Conservation (phyloP, 2,329 filamentous ascomycete genomes). For the Penicillium palitans region DNA sequence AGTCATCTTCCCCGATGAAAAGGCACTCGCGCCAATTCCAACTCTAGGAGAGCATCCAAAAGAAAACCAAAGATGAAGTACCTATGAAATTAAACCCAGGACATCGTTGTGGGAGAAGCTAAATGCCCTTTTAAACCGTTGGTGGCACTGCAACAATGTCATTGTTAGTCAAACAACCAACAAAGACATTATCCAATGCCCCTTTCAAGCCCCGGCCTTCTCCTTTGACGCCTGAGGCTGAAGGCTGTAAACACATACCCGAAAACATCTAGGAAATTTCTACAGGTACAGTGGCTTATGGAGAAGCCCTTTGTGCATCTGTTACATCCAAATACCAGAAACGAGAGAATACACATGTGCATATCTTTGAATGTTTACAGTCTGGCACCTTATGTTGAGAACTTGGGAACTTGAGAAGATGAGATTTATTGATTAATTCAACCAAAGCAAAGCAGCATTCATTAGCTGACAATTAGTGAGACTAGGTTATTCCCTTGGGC, state of each 20-base stretch:
- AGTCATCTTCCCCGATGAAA: not conserved
- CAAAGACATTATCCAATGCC: not conserved
- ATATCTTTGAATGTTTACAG: not conserved
- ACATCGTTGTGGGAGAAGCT: not conserved
- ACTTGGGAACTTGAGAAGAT: not conserved
- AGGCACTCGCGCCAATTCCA: not conserved
- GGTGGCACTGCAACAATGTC: not conserved
- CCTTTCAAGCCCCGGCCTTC: not conserved
- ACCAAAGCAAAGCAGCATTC: not conserved
- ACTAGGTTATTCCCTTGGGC: not conserved
- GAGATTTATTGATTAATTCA: not conserved
- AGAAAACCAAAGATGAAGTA: not conserved
- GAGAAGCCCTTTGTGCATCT: not conserved
- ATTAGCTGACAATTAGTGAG: not conserved
- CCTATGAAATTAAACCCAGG: not conserved
- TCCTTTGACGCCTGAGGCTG: not conserved
- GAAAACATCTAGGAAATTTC: not conserved
- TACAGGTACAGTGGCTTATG: not conserved
- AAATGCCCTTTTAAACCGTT: not conserved
- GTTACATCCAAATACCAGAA: too few relatives aligned
- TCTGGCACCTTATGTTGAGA: too few relatives aligned
- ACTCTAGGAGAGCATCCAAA: not conserved
- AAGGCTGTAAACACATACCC: too few relatives aligned
- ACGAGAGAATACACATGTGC: not conserved
- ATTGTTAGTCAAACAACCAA: not conserved